Base-by-base conservation (phyloP, 495 filamentous ascomycete genomes). In the Talaromyces thailandensis region DNA sequence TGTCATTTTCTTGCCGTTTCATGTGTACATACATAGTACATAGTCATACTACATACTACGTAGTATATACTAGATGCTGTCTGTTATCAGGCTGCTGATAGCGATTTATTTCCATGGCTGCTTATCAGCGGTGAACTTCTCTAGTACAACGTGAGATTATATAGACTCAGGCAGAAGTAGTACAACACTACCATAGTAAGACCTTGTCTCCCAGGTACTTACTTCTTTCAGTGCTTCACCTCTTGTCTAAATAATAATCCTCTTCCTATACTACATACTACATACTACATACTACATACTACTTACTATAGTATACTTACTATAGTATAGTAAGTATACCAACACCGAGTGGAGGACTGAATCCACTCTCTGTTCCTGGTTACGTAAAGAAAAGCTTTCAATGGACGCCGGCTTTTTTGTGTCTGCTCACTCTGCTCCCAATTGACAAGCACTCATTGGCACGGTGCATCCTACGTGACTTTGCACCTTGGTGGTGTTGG, bases 361-460 rank as follows among this genome's bases (percentile, higher is more conserved):
- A 55, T 28, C 51, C 51, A 57, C 55, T 57, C 26, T 31, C 57
- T 60, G 59, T 61, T 50, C 59, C 59, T 61, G 59, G 67, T 73
- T 73, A 73, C 71, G 71, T 73, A 73, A 73, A 71, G 66, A 16
- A 66, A 58, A 29, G 14, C 9, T 8, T 55, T 55, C 51, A 55
- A 55, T 55, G 51, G 43, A 12, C 24, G 62, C 32, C 60, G 57
- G 63, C 62, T 56, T 52, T 62, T 56, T 37, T 59, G 25, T 48
- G 26, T 11, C 16, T 35, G 12, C 61, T 56, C 61, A 40, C 53
- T 60, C 62, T 60, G 35, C 58, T 64, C 43, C 55, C 51, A 28
- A 55, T 28, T 58, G 29, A 35, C 56, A 7, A 35, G 0, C 56
- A 28, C 14, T 40, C 16, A 35, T 26, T 21, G n/a, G 55, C 21